Evolutionary conservation across 495 filamentous ascomycete species (phyloP), one percentile per base, ranked within the genome.

Genomic region (Penicillium waksmanii): DNA sequence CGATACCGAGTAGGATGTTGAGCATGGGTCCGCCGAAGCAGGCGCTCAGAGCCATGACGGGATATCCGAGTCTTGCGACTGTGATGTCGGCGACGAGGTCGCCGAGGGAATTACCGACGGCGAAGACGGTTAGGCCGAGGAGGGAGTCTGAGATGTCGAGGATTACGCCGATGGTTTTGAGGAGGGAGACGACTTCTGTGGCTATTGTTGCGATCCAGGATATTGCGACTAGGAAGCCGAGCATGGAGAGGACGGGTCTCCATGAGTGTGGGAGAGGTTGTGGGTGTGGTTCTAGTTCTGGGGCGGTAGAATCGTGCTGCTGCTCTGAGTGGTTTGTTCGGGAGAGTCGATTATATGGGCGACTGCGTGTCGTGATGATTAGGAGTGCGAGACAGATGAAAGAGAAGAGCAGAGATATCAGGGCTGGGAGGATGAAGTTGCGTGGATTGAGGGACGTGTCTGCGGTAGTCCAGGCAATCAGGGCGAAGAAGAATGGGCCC

Each of bases 21-120:
- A 99, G 82, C 91, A 99, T 92, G 0, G 96, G 96, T 0, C 96
- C 96, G 15, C 96, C 96, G 66, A 98, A 98, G 67, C 96, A 99
- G 27, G 96, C 96, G 56, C 75, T 77, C 63, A 99, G 80, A 8
- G 96, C 96, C 96, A 99, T 99, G 43, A 98, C 93, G 0, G 96
- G 96, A 73, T 93, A 97, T 1, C 96, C 95, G 0, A 98, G 82
- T 13, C 90, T 80, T 10, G 96, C 96, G 36, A 99, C 89, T 0
- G 96, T 99, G 56, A 97, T 87, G 63, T 99, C 91, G 7, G 96
- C 93, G 4, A 99, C 93, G 1, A 99, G 79, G 66, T 99, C 96
- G 11, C 96, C 94, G 7, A 98, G 80, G 2, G 91, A 96, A 67
- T 97, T 99, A 12, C 96, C 95, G 13, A 98, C 92, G 1, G 96